Base-by-base conservation (phyloP, 2,329 filamentous ascomycete genomes). In the Periglandula ipomoeae region DNA sequence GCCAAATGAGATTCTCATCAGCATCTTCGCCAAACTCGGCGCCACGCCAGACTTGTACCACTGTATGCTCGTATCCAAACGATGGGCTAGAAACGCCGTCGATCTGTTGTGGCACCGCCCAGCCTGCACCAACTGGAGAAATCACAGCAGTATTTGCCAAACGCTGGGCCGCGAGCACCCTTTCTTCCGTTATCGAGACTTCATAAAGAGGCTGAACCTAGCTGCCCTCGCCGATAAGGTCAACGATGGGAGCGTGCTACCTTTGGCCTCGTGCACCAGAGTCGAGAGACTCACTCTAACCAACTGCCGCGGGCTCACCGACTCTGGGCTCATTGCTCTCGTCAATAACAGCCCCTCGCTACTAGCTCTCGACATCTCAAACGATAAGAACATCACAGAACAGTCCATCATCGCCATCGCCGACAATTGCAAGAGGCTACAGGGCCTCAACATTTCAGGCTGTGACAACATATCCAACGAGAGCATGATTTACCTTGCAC, bases 91-190 rank as follows among this genome's bases (percentile, higher is more conserved):
- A 54, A 96, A 96, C 63, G 85, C 87, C 46, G 93, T 97, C 56
- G 91, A 93, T 54, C 78, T 95, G 55, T 76, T 98, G 20, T 98
- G 93, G 93, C 90, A 96, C 66, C 80, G 93, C 35, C 93, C 93
- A 1, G 83, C 88, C 24, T 97, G 93, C 70, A 89, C 85, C 59
- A 88, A 82, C 58, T 96, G 89, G 86, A 69, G 75, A 11, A 89
- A 89, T 62, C 81, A 96, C 59, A 74, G 82, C 59, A 84, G 73
- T 56, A 93, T 98, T 56, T 90, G 89, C 61, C 75, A 78, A 50
- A 90, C 91, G 1, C 79, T 96, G 32, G 77, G 80, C 41, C 75
- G 82, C 24, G 70, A 78, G 30, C 70, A 82, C n/a, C 85, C 87
- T 56, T 91, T 87, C 67, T 98, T 96, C 65, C 78, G 82, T 56